Evolutionary conservation across 1,284 basidiomycete genomes (phyloP).

Genomic region (Boletus austroedulis): DNA sequence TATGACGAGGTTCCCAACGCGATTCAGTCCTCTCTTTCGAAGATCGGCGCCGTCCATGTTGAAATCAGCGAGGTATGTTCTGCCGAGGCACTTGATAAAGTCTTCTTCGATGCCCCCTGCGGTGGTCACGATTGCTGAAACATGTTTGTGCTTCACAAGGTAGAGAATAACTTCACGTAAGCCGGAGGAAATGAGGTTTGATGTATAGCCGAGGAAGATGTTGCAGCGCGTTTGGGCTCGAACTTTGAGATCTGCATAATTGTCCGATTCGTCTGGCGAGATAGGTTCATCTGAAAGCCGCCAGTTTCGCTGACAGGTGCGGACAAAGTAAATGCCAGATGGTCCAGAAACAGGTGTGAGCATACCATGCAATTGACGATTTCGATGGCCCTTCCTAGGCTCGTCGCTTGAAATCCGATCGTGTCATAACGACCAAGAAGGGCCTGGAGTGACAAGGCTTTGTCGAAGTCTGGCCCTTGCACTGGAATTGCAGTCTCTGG

Average conservation of each 20-base stretch:
- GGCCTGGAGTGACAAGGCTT: conserved; percentile 62
- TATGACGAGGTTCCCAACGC: conserved; percentile 96
- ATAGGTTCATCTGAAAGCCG: conserved; percentile 79
- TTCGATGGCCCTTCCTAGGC: conserved; percentile 84
- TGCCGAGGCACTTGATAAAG: conserved; percentile 97
- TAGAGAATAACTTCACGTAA: conserved; percentile 91
- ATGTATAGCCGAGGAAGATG: conserved; percentile 97
- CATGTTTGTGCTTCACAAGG: conserved; percentile 91
- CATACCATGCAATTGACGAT: conserved; percentile 88
- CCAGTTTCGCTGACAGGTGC: conserved; percentile 65
- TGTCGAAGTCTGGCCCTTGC: conserved; percentile 85
- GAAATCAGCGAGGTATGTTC: conserved; percentile 94
- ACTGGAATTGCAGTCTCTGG: conserved; percentile 72
- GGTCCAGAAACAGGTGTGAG: conserved; percentile 3
- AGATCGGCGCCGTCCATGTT: conserved; percentile 88
- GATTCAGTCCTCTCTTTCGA: conserved; percentile 87
- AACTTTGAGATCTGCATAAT: conserved; percentile 55
- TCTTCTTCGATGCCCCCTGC: conserved; percentile 99
- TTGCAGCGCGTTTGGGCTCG: conserved; percentile 74
- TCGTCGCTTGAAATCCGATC: conserved; percentile 96
- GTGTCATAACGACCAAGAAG: conserved; percentile 81
- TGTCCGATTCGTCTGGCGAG: conserved; percentile 63
- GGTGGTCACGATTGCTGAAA: conserved; percentile 91
- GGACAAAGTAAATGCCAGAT: conserved; percentile 5
- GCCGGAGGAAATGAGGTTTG: conserved; percentile 97